These are phyloP conservation scores for Cystobasidium onofrii DNA, from an alignment of 768 basidiomycete genomes.

Conservation along the genomic window DNA sequence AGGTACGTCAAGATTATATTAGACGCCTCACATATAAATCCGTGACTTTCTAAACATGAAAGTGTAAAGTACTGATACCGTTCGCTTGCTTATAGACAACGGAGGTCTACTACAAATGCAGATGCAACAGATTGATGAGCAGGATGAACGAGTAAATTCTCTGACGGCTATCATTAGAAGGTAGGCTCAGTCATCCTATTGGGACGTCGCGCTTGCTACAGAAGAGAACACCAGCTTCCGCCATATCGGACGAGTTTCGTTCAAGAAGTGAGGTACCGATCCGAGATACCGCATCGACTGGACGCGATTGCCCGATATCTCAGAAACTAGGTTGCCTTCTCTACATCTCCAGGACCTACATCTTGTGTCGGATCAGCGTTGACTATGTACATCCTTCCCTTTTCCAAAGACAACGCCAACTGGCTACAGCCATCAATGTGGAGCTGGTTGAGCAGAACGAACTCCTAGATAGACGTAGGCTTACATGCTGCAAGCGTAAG, in stretches of 20 bases:
- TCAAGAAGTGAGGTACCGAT: too few species aligned
- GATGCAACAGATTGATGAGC: slow-evolving; percentile 65
- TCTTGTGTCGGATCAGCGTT: too few species aligned
- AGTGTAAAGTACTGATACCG: background rate
- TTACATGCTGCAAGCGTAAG: slow-evolving; percentile 40
- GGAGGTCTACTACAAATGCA: slow-evolving; percentile 69
- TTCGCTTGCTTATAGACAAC: slow-evolving; percentile 52
- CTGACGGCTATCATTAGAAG: slow-evolving; percentile 65
- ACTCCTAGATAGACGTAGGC: slow-evolving; percentile 6
- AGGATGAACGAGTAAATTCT: slow-evolving; percentile 68
- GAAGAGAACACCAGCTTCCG: too few species aligned
- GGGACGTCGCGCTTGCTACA: too few species aligned
- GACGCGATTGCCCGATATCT: too few species aligned
- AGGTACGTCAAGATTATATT: slow-evolving; percentile 33
- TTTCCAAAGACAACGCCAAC: slow-evolving; percentile 62
- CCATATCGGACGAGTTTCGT: too few species aligned
- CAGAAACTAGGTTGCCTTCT: too few species aligned
- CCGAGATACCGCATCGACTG: too few species aligned
- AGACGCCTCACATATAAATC: too few species aligned
- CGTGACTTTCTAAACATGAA: background rate
- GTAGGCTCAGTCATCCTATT: background rate
- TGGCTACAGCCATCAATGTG: slow-evolving; percentile 74
- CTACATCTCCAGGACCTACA: too few species aligned
- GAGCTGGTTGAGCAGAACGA: slow-evolving; percentile 43
- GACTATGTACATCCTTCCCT: background rate